phyloP scores from a whole-genome alignment of 1,284 basidiomycete genomes.

The Mycena sp. region DNA sequence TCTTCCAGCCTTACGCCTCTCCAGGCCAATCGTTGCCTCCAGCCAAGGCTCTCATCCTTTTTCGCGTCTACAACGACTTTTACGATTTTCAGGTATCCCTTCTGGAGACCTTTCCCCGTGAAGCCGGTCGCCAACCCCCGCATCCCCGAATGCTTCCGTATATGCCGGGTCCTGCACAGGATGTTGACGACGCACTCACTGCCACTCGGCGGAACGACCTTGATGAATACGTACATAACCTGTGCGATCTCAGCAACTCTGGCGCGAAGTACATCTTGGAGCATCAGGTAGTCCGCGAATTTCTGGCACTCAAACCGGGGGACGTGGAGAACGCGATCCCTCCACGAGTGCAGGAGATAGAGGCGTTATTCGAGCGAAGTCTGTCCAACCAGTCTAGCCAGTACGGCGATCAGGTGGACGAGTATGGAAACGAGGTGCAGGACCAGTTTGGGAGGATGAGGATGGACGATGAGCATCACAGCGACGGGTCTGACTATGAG shows the following conservation, averaged over 20 bases:
- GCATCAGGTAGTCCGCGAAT: conserved; percentile 83
- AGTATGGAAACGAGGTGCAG: conserved; percentile 49
- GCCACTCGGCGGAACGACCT: conserved; percentile 85
- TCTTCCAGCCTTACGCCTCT: conserved; percentile 83
- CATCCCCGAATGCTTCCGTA: conserved; percentile 86
- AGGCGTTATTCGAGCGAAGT: conserved; percentile 55
- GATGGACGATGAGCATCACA: conserved; percentile 54
- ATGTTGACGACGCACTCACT: conserved; percentile 89
- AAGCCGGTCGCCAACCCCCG: conserved; percentile 81
- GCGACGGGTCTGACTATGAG: conserved; percentile 69
- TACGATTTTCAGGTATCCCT: conserved; percentile 96
- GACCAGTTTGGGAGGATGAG: conserved; percentile 59
- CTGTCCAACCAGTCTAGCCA: conserved; percentile 31
- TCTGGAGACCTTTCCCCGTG: conserved; percentile 86
- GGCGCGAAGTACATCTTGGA: conserved; percentile 86
- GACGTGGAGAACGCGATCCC: conserved; percentile 81
- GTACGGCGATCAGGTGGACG: conserved; percentile 39
- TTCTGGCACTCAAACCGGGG: conserved; percentile 89
- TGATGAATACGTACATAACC: conserved; percentile 86
- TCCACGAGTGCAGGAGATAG: conserved; percentile 64
- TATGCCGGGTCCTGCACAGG: conserved; percentile 93
- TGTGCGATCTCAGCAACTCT: conserved; percentile 74
- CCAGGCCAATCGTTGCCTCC: conserved; percentile 64
- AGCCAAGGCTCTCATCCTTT: conserved; percentile 88
- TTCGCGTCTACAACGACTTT: conserved; percentile 97